Base-by-base conservation (phyloP, 495 filamentous ascomycete species). In the Talaromyces stipitatus region DNA sequence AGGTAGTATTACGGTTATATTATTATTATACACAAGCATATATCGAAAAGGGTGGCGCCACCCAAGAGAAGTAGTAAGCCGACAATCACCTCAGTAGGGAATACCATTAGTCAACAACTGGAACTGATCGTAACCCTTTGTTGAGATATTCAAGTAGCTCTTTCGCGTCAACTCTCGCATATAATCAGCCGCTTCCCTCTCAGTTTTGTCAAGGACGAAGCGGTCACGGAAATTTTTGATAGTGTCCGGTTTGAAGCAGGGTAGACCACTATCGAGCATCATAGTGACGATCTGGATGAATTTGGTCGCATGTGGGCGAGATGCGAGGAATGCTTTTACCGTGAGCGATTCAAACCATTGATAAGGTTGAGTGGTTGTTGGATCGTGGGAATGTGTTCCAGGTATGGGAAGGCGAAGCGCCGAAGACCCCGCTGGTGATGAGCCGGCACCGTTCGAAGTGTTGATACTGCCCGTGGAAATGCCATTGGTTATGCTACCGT, bases 81-180 rank as follows among this genome's bases (percentile, higher is more conserved):
- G 36, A 16, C n/a, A 2, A 6, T 9, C 36, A 20, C 36, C 36
- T 18, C 6, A 89, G 62, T 95, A 98, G 5, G 95, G 95, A 66
- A 99, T 99, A 27, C 95, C 95, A 68, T 99, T 99, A 30, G 95
- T 97, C 69, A 97, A 71, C 48, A 95, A 74, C 76, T 99, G 95
- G 78, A 95, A 99, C 65, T 95, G 86, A 73, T 99, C 95, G 68
- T 99, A 99, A 41, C 89, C 84, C 62, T 87, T 91, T 2, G 95
- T 99, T 16, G 87, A 89, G 61, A 91, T 85, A 68, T 88, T 96
- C 52, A 85, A 77, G 61, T 92, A 88, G 62, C 91, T 96, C 77
- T 87, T 92, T 74, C 85, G 87, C 55, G 94, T 84, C 59, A 97
- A 72, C 55, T 88, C 89, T 56, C 84, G 83, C 85, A 97, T 95